Evolutionary conservation across 805 yeast species (phyloP).

Genomic region (Yarrowia sp.): DNA sequence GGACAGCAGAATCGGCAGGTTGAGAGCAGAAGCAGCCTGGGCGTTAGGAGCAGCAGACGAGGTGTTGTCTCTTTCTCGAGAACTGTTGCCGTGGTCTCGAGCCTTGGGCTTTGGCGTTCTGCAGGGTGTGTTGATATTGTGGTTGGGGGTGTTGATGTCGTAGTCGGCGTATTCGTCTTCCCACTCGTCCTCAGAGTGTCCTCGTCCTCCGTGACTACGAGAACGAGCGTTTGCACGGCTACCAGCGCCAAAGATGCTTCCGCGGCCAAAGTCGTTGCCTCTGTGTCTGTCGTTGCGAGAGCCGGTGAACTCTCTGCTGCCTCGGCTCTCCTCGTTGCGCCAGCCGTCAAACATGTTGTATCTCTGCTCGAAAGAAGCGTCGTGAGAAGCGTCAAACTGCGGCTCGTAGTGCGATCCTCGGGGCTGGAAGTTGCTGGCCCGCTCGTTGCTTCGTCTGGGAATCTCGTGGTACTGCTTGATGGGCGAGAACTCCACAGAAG

Average conservation of each 20-base stretch:
- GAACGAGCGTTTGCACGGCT: background rate
- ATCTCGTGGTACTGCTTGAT: constrained; percentile 17
- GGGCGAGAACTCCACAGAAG: constrained; percentile 16
- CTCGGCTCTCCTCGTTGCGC: background rate
- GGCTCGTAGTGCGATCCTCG: background rate
- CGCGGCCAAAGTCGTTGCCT: background rate
- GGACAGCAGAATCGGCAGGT: constrained; percentile 7
- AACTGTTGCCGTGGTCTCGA: background rate
- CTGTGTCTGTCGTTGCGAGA: too few species aligned
- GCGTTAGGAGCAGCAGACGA: background rate
- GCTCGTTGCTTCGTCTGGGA: background rate
- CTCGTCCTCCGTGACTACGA: background rate
- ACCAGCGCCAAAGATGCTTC: background rate
- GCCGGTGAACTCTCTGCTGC: too few species aligned
- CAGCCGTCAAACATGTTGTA: background rate
- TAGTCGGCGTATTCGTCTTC: constrained; percentile 2
- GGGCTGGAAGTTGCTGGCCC: background rate
- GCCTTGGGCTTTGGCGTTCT: constrained; percentile 6
- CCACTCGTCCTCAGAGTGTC: background rate
- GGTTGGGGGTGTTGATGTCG: background rate
- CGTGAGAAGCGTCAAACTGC: background rate
- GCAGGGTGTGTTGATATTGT: constrained; percentile 2
- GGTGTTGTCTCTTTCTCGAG: background rate
- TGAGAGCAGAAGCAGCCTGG: background rate
- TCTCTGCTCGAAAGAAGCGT: constrained; percentile 7